Percentiles rank a stretch among this genome's conserved stretches.
These are phyloP conservation scores for Bocquillonia castaneifolia DNA, from an alignment of 441 rosid genomes.

Conservation along the genomic window DNA sequence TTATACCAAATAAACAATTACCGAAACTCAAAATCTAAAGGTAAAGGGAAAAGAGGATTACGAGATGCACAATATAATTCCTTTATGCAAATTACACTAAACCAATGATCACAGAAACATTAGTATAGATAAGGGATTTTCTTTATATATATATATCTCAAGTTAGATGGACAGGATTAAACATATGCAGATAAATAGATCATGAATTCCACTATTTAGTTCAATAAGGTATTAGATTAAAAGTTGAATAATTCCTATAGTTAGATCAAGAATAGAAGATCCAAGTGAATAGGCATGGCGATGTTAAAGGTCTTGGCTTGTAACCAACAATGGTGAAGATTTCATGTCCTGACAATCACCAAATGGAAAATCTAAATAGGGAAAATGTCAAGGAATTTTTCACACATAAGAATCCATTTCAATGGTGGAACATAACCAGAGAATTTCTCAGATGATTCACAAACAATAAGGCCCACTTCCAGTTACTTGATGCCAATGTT, in stretches of 20 bases:
- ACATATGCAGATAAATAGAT: neutral
- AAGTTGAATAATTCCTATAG: neutral
- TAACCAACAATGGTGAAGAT: neutral
- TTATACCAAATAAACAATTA: slow-evolving; percentile 20
- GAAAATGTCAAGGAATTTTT: neutral
- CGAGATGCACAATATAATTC: neutral
- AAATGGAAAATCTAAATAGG: neutral
- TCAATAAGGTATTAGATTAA: neutral
- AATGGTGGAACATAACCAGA: neutral
- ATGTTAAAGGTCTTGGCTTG: neutral
- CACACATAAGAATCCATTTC: neutral
- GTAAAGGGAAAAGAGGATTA: neutral
- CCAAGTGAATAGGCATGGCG: neutral
- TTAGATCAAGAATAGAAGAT: neutral
- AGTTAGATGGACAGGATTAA: neutral
- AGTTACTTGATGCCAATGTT: neutral
- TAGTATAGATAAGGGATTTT: neutral
- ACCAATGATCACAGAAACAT: neutral
- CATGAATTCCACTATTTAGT: neutral
- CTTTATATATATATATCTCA: neutral
- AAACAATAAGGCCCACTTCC: neutral
- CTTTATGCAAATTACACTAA: neutral
- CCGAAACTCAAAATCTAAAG: neutral
- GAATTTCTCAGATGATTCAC: neutral
- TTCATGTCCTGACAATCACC: neutral